Evolutionary conservation across 805 yeast genomes (phyloP).

Genomic region (Suhomyces vadensis): DNA sequence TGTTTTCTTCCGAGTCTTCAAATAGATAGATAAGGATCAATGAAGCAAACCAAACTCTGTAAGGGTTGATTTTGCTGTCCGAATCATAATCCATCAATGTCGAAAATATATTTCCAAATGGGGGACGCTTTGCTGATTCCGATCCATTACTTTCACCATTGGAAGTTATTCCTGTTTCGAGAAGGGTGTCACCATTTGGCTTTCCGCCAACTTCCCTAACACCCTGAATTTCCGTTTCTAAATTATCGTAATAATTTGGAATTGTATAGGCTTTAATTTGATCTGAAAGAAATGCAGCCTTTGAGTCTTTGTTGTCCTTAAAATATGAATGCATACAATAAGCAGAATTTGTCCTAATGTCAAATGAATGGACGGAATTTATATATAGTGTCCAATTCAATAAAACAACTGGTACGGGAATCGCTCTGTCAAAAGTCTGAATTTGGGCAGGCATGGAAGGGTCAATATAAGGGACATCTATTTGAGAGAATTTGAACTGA

Average conservation of each 20-base stretch:
- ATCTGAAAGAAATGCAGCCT: constrained; percentile 60
- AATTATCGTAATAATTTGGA: constrained; percentile 22
- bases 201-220: constrained; percentile 10
- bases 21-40: constrained; percentile 63
- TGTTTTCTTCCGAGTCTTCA: constrained; percentile 52
- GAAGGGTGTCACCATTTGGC: constrained; percentile 1
- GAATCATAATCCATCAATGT: constrained; percentile 75
- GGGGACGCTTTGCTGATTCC: constrained; percentile 7
- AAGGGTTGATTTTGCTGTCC: constrained; percentile 70
- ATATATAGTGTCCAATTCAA: constrained; percentile 79
- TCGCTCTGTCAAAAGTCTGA: constrained; percentile 32
- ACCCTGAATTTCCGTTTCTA: constrained; percentile 8
- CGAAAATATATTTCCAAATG: constrained; percentile 62
- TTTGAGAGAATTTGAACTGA: constrained; percentile 70
- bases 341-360: constrained; percentile 73
- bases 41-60: constrained; percentile 81
- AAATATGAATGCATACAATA: constrained; percentile 68
- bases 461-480: constrained; percentile 92
- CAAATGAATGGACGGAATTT: constrained; percentile 83
- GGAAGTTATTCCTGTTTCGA: background rate
- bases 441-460: constrained; percentile 57
- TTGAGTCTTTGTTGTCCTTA: constrained; percentile 60
- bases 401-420: constrained; percentile 75
- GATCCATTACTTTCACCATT: constrained; percentile 8
- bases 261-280: constrained; percentile 51